phyloP scores from a whole-genome alignment of 2,329 filamentous ascomycete genomes.

The Fusarium sp. region DNA sequence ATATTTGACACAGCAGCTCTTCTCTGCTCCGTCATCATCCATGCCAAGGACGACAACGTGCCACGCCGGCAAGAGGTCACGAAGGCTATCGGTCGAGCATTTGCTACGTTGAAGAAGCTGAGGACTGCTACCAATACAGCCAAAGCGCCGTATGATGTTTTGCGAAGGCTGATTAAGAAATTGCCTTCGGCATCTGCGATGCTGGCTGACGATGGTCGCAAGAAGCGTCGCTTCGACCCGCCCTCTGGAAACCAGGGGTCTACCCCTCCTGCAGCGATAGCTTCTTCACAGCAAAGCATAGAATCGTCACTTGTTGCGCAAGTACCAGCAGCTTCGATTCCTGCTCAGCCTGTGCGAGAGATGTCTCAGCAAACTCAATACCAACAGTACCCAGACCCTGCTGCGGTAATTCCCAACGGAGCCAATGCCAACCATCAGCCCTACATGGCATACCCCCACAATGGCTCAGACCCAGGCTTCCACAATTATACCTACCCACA shows the following conservation, averaged over 20 bases:
- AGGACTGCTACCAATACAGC: slow-evolving; percentile 27
- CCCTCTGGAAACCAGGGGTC: not conserved
- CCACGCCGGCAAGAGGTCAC: slow-evolving; percentile 19
- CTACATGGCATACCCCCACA: not conserved
- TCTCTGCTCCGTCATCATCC: slow-evolving; percentile 20
- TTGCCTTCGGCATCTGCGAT: slow-evolving; percentile 13
- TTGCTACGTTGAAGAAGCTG: slow-evolving; percentile 24
- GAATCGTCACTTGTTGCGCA: not conserved
- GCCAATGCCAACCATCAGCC: not conserved
- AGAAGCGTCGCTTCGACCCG: slow-evolving; percentile 20
- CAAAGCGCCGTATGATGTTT: slow-evolving; percentile 31
- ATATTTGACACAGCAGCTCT: slow-evolving; percentile 30
- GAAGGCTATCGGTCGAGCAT: slow-evolving; percentile 4
- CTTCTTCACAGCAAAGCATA: not conserved
- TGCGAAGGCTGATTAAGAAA: slow-evolving; percentile 31
- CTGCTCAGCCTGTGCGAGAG: not conserved
- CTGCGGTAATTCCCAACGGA: not conserved
- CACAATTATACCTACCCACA: slow-evolving; percentile 4
- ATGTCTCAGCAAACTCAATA: not conserved
- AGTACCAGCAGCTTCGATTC: not conserved
- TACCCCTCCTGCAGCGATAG: not conserved
- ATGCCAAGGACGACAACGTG: slow-evolving; percentile 7
- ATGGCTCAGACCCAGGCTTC: not conserved
- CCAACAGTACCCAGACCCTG: not conserved
- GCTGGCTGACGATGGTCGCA: slow-evolving; percentile 3